These are phyloP conservation scores for Akanthomyces muscarius DNA, from an alignment of 2,329 filamentous ascomycete species.

Conservation along the genomic window DNA sequence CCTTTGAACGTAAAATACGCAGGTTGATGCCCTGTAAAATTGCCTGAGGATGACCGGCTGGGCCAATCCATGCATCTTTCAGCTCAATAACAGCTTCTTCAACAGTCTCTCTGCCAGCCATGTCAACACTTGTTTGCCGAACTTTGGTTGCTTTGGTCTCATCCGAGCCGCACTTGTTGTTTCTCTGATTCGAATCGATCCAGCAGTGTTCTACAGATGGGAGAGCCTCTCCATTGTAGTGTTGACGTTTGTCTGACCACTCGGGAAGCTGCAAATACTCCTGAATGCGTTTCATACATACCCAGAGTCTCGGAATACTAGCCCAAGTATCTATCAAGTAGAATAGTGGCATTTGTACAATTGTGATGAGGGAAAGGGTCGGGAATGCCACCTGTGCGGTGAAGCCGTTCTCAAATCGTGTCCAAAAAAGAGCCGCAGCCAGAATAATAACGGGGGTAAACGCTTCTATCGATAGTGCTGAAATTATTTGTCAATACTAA, in stretches of 20 bases:
- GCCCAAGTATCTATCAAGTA: background rate
- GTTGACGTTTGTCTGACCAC: background rate
- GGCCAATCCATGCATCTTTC: background rate
- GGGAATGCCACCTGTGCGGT: background rate
- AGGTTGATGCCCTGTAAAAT: background rate
- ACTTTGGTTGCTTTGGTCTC: too few relatives aligned
- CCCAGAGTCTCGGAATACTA: background rate
- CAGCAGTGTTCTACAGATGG: too few relatives aligned
- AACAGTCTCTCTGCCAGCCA: too few relatives aligned
- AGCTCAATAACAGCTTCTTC: too few relatives aligned
- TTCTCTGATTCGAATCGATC: background rate
- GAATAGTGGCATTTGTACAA: background rate
- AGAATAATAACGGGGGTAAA: background rate
- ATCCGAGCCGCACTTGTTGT: background rate
- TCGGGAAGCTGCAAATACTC: background rate
- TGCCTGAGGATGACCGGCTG: background rate
- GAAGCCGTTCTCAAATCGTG: background rate
- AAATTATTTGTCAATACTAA: background rate
- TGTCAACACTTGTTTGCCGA: too few relatives aligned
- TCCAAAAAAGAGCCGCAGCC: background rate
- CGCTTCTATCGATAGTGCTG: background rate
- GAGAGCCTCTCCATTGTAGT: background rate
- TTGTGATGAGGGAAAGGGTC: background rate
- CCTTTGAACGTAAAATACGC: background rate
- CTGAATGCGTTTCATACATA: background rate